Percentiles rank a stretch among this genome's conserved stretches.
Evolutionary conservation across 371 early-diverging fungal genomes (phyloP).

Genomic region (Mortierella sp.): DNA sequence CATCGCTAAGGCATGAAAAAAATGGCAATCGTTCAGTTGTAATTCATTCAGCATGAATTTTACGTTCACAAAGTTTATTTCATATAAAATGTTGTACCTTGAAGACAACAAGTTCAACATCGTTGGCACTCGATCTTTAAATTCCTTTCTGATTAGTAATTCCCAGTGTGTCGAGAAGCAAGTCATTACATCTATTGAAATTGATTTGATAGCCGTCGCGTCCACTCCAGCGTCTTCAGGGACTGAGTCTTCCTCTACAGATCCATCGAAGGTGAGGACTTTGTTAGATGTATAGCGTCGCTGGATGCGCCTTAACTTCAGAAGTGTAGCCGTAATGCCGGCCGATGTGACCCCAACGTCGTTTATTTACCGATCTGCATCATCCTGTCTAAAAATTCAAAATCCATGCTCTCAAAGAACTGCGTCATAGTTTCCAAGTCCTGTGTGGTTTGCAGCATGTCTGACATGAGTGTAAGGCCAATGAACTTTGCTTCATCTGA

Average conservation of each 20-base stretch:
- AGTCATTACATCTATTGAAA: conserved; percentile 39
- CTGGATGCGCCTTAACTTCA: background rate
- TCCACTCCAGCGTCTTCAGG: conserved; percentile 47
- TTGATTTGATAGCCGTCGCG: conserved; percentile 27
- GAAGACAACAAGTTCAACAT: conserved; percentile 39
- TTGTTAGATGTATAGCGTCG: background rate
- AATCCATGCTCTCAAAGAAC: conserved; percentile 53
- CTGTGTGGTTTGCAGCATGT: conserved; percentile 25
- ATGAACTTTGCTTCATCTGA: conserved; percentile 50
- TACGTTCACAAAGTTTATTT: background rate
- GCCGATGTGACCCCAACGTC: background rate
- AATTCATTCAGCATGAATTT: background rate
- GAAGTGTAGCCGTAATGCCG: background rate
- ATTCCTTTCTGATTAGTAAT: conserved; percentile 42
- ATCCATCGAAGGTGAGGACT: background rate
- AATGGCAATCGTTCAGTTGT: background rate
- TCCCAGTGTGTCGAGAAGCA: conserved; percentile 48
- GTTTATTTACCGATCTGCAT: conserved; percentile 34
- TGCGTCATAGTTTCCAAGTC: conserved; percentile 28
- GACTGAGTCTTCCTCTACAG: conserved; percentile 26
- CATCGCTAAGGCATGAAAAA: conserved; percentile 5
- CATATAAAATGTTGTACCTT: conserved; percentile 17
- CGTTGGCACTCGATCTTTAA: conserved; percentile 43
- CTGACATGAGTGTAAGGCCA: conserved; percentile 49
- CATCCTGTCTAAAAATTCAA: conserved; percentile 48